Conservation (phyloP, 345 rosid genomes). For the Brassica nigra region DNA sequence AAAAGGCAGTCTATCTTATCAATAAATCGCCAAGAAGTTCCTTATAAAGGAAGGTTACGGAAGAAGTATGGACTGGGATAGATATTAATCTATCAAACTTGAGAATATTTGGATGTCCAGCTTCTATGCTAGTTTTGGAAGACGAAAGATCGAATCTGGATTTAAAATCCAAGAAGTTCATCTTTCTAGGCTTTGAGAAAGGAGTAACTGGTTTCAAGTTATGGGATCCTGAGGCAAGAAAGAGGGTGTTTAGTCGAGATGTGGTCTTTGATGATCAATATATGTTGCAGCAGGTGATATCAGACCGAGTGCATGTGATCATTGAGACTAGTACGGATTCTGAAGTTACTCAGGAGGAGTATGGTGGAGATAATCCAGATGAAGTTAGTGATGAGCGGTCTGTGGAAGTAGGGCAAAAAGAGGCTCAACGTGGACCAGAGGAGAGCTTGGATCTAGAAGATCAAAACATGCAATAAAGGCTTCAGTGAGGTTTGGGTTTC, state of each 20-base stretch:
- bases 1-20: too few species aligned
- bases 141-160: too few species aligned
- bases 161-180: too few species aligned
- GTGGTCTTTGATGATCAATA: not conserved
- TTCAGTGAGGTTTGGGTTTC: not conserved
- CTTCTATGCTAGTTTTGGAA: too few species aligned
- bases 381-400: not conserved
- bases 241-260: not conserved
- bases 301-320: not conserved
- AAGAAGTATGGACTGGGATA: too few species aligned
- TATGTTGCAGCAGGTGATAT: not conserved
- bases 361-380: not conserved
- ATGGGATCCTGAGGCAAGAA: not conserved
- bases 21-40: too few species aligned
- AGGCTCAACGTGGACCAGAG: not conserved
- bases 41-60: too few species aligned
- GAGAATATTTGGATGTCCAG: too few species aligned
- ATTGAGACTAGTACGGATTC: not conserved
- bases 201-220: not conserved
- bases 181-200: not conserved
- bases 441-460: not conserved
- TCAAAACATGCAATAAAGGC: not conserved
- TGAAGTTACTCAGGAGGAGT: not conserved
- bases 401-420: not conserved
- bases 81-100: too few species aligned